Conservation (phyloP, 345 rosid species). For the Raphanus sativus region DNA sequence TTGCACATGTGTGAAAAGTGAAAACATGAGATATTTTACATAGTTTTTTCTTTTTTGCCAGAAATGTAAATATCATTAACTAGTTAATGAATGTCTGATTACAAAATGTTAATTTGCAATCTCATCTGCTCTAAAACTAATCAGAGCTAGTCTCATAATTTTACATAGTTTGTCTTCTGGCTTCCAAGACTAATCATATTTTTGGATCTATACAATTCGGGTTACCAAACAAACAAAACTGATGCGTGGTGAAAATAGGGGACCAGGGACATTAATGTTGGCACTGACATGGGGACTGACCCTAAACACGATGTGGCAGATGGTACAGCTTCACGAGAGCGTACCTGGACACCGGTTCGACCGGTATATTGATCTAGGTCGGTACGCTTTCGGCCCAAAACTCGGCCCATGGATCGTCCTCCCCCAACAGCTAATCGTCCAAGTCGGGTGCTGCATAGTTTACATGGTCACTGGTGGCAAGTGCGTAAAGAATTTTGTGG, state of each 20-base stretch:
- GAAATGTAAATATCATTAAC: no score
- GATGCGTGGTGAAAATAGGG: constrained; percentile 53
- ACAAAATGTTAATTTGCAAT: no score
- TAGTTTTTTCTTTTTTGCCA: no score
- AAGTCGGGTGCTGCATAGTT: constrained; percentile 87
- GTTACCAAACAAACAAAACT: background rate
- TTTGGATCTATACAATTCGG: no score
- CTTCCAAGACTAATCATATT: no score
- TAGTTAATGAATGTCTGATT: no score
- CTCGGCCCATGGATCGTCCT: constrained; percentile 88
- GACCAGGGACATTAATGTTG: constrained; percentile 71
- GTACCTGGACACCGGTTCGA: constrained; percentile 89
- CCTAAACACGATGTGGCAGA: constrained; percentile 94
- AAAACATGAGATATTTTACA: no score
- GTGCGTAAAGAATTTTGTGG: constrained; percentile 79
- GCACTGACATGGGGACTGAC: constrained; percentile 83
- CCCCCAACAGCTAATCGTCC: constrained; percentile 91
- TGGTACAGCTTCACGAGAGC: constrained; percentile 90
- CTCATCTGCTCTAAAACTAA: no score
- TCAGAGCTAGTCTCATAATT: no score
- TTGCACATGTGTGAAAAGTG: no score
- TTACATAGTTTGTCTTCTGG: no score
- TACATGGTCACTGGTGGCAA: constrained; percentile 99
- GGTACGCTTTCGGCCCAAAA: constrained; percentile 77
- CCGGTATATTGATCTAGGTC: constrained; percentile 85